Conservation (phyloP, 1,139 yeast species). For the Hansenula sp. region DNA sequence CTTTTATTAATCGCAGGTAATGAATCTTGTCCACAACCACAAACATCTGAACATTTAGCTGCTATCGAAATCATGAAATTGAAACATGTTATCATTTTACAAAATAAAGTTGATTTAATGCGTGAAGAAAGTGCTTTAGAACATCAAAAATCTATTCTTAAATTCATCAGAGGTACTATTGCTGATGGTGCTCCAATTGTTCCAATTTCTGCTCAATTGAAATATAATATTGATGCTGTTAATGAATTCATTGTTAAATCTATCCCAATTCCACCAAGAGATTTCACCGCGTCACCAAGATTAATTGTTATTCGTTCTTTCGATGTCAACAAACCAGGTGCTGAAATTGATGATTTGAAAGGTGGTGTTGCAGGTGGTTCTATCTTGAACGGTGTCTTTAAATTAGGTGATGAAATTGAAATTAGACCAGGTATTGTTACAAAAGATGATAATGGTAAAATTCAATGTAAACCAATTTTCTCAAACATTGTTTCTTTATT, state of each 20-base stretch:
- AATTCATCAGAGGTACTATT: constrained; percentile 93
- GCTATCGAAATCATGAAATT: constrained; percentile 99
- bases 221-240: constrained; percentile 97
- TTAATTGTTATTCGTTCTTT: constrained; percentile 97
- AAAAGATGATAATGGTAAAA: constrained; percentile 87
- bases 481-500: constrained; percentile 90
- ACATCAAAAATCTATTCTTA: constrained; percentile 88
- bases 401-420: constrained; percentile 96
- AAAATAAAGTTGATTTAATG: constrained; percentile 98
- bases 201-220: constrained; percentile 98
- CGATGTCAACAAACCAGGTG: constrained; percentile 98
- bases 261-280: constrained; percentile 95
- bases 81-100: constrained; percentile 93
- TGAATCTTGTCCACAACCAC: constrained; percentile 99
- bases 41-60: constrained; percentile 98
- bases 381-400: constrained; percentile 93
- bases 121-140: constrained; percentile 95
- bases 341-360: constrained; percentile 93
- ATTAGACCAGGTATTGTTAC: constrained; percentile 98
- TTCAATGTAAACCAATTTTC: constrained; percentile 93
- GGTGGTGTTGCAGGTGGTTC: constrained; percentile 99
- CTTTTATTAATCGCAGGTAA: constrained; percentile 93
- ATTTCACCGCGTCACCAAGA: constrained; percentile 89
- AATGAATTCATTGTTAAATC: constrained; percentile 93
- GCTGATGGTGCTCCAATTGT: constrained; percentile 99